These are phyloP conservation scores for Torrubiella hemipterigena DNA, from an alignment of 2,329 filamentous ascomycete genomes.

Conservation along the genomic window DNA sequence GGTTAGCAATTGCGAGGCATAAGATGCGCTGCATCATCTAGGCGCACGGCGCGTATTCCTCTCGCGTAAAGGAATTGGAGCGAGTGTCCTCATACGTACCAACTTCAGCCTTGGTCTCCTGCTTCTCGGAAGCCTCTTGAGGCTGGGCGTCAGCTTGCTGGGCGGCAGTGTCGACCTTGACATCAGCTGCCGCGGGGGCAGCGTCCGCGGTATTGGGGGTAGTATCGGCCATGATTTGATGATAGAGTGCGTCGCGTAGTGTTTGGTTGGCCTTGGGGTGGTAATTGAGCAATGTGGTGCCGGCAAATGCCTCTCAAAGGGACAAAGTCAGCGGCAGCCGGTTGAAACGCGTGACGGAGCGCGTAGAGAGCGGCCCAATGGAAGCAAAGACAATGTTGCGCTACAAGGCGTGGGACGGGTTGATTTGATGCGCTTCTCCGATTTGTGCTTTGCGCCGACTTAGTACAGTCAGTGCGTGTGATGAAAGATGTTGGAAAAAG, in stretches of 20 bases:
- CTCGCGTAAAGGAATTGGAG: not conserved
- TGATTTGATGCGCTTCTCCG: conserved; percentile 6
- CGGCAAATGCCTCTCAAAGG: no score
- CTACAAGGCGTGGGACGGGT: conserved; percentile 3
- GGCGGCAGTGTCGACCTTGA: conserved; percentile 15
- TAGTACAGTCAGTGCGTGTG: conserved; percentile 6
- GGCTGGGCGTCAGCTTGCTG: conserved; percentile 13
- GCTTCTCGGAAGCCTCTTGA: conserved; percentile 11
- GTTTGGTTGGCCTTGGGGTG: not conserved
- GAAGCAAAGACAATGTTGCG: conserved; percentile 6
- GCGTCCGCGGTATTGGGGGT: conserved; percentile 22
- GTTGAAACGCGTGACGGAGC: conserved; percentile 5
- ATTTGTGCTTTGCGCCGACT: conserved; percentile 4
- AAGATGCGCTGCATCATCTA: no score
- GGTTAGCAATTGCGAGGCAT: no score
- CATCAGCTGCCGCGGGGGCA: conserved; percentile 18
- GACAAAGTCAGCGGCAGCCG: conserved; percentile 4
- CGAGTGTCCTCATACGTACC: conserved; percentile 15
- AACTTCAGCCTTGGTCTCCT: conserved; percentile 15
- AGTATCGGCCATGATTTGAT: conserved; percentile 28
- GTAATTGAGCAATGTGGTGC: not conserved
- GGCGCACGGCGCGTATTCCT: no score
- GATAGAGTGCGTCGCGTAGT: no score
- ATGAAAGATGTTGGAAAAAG: conserved; percentile 4
- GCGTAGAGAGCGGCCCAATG: conserved; percentile 6